Conservation (phyloP, 1,139 yeast genomes). For the Sugiyamaella sp. region DNA sequence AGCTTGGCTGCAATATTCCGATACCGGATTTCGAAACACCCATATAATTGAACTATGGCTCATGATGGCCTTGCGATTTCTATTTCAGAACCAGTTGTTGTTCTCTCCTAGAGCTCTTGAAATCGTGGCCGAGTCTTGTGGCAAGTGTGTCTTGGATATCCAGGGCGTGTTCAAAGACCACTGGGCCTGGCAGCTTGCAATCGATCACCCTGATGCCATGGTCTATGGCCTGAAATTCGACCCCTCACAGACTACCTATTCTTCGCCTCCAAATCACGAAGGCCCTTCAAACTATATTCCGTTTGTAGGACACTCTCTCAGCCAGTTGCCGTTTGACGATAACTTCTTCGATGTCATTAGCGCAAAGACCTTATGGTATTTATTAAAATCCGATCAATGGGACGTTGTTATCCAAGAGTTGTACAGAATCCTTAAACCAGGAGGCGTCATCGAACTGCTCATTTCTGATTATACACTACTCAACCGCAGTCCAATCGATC, state of each 20-base stretch:
- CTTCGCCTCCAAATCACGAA: slow-evolving; percentile 28
- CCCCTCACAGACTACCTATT: slow-evolving; percentile 24
- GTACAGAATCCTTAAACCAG: slow-evolving; percentile 45
- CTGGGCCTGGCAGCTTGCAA: slow-evolving; percentile 48
- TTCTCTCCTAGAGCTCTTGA: slow-evolving; percentile 26
- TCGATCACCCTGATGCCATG: slow-evolving; percentile 43
- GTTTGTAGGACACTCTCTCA: slow-evolving; percentile 38
- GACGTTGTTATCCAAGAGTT: slow-evolving; percentile 44
- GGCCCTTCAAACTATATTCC: slow-evolving; percentile 42
- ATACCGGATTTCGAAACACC: slow-evolving; percentile 14
- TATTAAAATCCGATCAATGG: slow-evolving; percentile 41
- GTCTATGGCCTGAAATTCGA: slow-evolving; percentile 41
- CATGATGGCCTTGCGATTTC: slow-evolving; percentile 39
- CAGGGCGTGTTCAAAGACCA: slow-evolving; percentile 42
- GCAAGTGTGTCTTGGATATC: slow-evolving; percentile 35
- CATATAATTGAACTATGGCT: slow-evolving; percentile 41
- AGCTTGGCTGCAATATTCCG: slow-evolving; percentile 39
- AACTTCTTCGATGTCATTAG: slow-evolving; percentile 42
- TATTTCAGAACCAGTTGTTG: slow-evolving; percentile 32
- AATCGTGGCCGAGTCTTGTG: slow-evolving; percentile 6
- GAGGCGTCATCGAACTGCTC: slow-evolving; percentile 45
- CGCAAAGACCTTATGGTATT: slow-evolving; percentile 42
- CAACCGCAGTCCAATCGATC: slow-evolving; percentile 31
- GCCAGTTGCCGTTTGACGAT: slow-evolving; percentile 43
- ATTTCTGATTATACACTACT: slow-evolving; percentile 40